Percentiles rank a stretch among this genome's conserved stretches.
These are phyloP conservation scores for Penicillium mononematosum DNA, from an alignment of 495 filamentous ascomycete species.

Conservation along the genomic window DNA sequence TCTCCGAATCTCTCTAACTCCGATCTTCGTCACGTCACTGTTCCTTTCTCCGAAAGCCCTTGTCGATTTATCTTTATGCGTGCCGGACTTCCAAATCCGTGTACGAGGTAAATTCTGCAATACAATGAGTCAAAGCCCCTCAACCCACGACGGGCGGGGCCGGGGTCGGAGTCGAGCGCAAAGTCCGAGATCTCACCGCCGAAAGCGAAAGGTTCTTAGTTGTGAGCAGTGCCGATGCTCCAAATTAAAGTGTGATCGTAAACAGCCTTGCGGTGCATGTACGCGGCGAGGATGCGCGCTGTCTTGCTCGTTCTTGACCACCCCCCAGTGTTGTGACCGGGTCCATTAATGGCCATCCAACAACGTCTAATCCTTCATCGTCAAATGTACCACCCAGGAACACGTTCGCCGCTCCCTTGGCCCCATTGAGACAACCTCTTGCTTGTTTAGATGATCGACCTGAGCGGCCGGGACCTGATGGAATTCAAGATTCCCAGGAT, in stretches of 20 bases:
- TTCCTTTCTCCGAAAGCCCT: too few species aligned
- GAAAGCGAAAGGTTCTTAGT: conserved; percentile 19
- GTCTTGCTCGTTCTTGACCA: conserved; percentile 3
- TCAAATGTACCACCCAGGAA: neutral
- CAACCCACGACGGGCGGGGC: too few species aligned
- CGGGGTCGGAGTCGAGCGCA: neutral
- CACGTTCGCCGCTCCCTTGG: neutral
- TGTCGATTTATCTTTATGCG: neutral
- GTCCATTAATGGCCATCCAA: neutral
- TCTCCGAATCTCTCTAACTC: neutral
- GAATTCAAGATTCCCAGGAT: neutral
- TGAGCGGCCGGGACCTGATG: neutral
- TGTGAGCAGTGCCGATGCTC: conserved; percentile 23
- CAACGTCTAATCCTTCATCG: neutral
- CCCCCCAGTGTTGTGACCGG: neutral
- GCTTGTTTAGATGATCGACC: neutral
- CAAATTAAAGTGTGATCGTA: conserved; percentile 27
- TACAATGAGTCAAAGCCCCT: neutral
- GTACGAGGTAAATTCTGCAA: neutral
- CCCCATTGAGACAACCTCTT: neutral
- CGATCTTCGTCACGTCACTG: neutral
- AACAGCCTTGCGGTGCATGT: conserved; percentile 20
- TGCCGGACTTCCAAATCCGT: neutral
- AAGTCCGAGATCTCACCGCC: conserved; percentile 4
- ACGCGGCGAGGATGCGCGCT: conserved; percentile 9